Percentiles rank a stretch among this genome's conserved stretches.
These are phyloP conservation scores for Fraxinus nigra DNA, from an alignment of 305 asterid species.

Conservation along the genomic window DNA sequence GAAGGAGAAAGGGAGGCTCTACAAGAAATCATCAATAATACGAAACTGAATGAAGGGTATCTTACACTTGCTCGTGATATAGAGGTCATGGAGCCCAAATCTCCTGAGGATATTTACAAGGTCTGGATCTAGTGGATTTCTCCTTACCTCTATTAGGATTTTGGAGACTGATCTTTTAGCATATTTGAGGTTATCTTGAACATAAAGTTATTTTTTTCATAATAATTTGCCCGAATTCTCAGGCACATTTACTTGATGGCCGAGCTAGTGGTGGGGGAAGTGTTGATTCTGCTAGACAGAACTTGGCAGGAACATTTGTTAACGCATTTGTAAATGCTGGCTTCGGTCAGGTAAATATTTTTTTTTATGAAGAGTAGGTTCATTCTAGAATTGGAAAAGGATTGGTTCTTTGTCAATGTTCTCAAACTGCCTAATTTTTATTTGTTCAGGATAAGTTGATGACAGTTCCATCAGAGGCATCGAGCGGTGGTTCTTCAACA, in stretches of 20 bases:
- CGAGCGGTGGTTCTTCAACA: slow-evolving; percentile 76
- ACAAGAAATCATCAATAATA: slow-evolving; percentile 75
- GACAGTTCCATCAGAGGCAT: slow-evolving; percentile 80
- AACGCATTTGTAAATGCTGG: slow-evolving; percentile 99
- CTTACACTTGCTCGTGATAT: slow-evolving; percentile 99
- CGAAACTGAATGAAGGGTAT: slow-evolving; percentile 87
- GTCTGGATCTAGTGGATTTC: slow-evolving; percentile 32
- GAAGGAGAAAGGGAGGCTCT: slow-evolving; percentile 78
- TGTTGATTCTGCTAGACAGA: slow-evolving; percentile 97
- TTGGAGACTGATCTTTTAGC: background rate
- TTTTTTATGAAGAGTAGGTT: background rate
- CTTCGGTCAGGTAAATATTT: slow-evolving; percentile 77
- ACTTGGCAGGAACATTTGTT: slow-evolving; percentile 97
- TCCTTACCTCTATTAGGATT: background rate
- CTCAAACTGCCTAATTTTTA: slow-evolving; percentile 1
- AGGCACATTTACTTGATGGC: slow-evolving; percentile 98
- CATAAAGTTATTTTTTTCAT: background rate
- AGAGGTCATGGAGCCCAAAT: slow-evolving; percentile 98
- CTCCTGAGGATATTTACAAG: slow-evolving; percentile 98
- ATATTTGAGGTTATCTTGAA: slow-evolving; percentile 12
- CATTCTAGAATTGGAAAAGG: background rate
- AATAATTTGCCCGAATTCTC: slow-evolving; percentile 15
- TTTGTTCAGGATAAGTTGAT: slow-evolving; percentile 84
- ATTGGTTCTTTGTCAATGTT: background rate
- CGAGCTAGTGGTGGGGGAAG: slow-evolving; percentile 91